phyloP scores from a whole-genome alignment of 176 grass and related monocot genomes.

The Chloris gayana region DNA sequence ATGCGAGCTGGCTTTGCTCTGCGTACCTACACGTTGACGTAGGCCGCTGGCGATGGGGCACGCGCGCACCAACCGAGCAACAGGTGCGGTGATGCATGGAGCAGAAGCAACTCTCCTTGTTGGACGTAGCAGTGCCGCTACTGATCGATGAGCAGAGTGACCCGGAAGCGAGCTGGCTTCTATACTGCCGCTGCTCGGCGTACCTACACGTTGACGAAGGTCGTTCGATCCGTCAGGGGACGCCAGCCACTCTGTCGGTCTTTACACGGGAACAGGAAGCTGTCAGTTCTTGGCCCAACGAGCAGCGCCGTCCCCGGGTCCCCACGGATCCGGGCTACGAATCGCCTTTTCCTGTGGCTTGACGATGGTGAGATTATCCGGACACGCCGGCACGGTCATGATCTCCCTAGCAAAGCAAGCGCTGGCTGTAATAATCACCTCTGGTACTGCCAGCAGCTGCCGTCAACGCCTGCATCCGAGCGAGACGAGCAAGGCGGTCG shows the following conservation, averaged over 20 bases:
- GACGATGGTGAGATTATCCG: background rate
- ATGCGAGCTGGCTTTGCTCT: background rate
- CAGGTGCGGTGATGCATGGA: background rate
- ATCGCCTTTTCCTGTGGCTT: background rate
- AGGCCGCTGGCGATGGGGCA: background rate
- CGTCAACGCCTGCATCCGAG: too few species aligned
- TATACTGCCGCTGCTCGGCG: background rate
- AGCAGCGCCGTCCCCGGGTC: background rate
- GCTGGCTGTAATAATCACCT: background rate
- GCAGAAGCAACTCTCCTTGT: background rate
- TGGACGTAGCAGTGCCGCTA: background rate
- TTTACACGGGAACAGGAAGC: constrained; percentile 12
- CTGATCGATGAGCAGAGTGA: background rate
- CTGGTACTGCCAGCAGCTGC: too few species aligned
- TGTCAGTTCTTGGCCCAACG: background rate
- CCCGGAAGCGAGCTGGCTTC: too few species aligned
- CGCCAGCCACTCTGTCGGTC: constrained; percentile 21
- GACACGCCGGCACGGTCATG: background rate
- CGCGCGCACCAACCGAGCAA: background rate
- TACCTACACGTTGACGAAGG: background rate
- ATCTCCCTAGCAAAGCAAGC: background rate
- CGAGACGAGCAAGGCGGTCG: too few species aligned
- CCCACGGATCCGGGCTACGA: constrained; percentile 21
- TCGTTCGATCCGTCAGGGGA: background rate
- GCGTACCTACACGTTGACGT: background rate